Base-by-base conservation (phyloP, 805 yeast species). In the Cyberlindnera misumaiensis region DNA sequence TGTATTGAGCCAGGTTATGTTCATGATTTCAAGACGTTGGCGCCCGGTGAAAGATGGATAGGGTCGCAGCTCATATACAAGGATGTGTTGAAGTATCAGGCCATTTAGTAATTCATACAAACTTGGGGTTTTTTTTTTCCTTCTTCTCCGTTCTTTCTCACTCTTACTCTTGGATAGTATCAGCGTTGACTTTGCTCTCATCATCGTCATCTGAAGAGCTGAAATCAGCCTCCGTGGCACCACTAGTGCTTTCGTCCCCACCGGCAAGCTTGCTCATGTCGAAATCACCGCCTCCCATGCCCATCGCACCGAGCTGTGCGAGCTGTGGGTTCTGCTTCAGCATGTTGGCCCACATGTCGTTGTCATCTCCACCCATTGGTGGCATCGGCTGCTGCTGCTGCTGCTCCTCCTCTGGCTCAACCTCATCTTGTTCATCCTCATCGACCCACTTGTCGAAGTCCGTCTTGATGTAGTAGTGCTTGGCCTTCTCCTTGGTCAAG, bases 361-460 rank as follows among this genome's bases (percentile, higher is more conserved):
- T 29, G 10, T 24, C 38, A 30, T 27, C 39, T 15, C 63, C 63
- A 22, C 63, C 60, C 34, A 46, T 42, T 27, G 49, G 61, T 28
- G 54, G 56, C 37, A 53, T 49, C 17, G 56, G 58, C n/a, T 55
- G 59, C 24, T 20, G 24, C 24, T 8, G 8, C 24, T 20, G 41
- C 47, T 22, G 51, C 46, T 31, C 49, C 48, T 33, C 56, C 31
- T 60, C 68, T 24, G 51, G 51, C 5, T 48, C 58, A 20, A 62
- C 68, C 31, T 55, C 65, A 26, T 65, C 72, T 65, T 90, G 98
- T 65, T 90, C 98, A 58, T 90, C 98, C 68, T 90, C 97, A 58
- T 90, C 98, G 30, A 85, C 95, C 98, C 98, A 90, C 63, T 81
- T 85, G 67, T 89, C 96, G 58, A 90, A 90, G 58, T 90, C 97